Evolutionary conservation across 768 basidiomycete species (phyloP).

Genomic region (Psilocybe cyanescens): DNA sequence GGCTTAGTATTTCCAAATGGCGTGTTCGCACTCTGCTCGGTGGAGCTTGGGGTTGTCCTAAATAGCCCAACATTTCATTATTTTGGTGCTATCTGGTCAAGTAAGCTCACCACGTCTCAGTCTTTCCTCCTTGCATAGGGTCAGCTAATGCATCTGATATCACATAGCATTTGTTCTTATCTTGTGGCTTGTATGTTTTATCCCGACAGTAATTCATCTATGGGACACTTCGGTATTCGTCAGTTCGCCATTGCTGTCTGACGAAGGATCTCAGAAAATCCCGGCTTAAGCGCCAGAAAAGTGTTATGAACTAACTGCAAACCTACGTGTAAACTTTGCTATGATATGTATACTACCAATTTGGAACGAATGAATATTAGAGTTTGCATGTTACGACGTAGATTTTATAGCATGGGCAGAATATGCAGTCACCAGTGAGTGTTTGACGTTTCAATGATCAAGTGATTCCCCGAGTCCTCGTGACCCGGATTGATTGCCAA

Average conservation of each 20-base stretch:
- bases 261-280: neutral
- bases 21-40: constrained; percentile 26
- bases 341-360: no score
- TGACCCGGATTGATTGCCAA: constrained; percentile 1
- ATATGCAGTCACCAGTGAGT: no score
- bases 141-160: neutral
- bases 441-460: no score
- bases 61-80: constrained; percentile 53
- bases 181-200: constrained; percentile 14
- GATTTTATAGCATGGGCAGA: no score
- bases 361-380: no score
- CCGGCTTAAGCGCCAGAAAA: no score
- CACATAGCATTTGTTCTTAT: constrained; percentile 14
- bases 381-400: no score
- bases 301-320: no score
- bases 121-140: neutral
- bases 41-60: constrained; percentile 52
- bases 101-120: constrained; percentile 32
- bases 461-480: neutral
- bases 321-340: no score
- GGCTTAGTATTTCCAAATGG: constrained; percentile 70
- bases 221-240: constrained; percentile 23
- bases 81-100: constrained; percentile 57
- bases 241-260: neutral
- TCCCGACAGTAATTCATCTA: constrained; percentile 12